These are phyloP conservation scores for Candida sanyaensis DNA, from an alignment of 1,139 yeast species.

Conservation along the genomic window DNA sequence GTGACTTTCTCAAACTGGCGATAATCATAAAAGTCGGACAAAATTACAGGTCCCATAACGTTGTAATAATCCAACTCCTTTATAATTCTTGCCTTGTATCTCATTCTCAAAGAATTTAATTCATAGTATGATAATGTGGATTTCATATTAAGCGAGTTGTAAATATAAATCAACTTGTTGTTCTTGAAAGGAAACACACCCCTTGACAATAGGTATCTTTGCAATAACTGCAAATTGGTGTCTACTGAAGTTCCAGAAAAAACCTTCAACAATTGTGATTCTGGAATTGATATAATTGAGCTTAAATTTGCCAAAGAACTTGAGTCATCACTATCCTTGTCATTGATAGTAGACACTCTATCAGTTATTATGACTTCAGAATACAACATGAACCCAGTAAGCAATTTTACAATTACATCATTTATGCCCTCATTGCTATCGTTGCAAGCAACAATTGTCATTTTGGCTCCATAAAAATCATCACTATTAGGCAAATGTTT, in stretches of 20 bases:
- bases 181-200: slow-evolving; percentile 8
- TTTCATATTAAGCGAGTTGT: slow-evolving; percentile 5
- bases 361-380: slow-evolving; percentile 7
- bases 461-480: slow-evolving; percentile 39
- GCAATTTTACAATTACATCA: slow-evolving; percentile 30
- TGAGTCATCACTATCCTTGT: slow-evolving; percentile 5
- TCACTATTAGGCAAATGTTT: slow-evolving; percentile 57
- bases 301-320: slow-evolving; percentile 9
- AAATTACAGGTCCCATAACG: slow-evolving; percentile 58
- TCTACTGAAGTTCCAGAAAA: neutral
- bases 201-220: slow-evolving; percentile 1
- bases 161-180: slow-evolving; percentile 9
- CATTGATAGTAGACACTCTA: neutral
- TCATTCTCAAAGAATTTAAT: slow-evolving; percentile 47
- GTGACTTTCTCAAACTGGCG: slow-evolving; percentile 29
- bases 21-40: slow-evolving; percentile 64
- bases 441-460: slow-evolving; percentile 37
- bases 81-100: slow-evolving; percentile 52
- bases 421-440: slow-evolving; percentile 22
- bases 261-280: slow-evolving; percentile 1
- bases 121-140: slow-evolving; percentile 24
- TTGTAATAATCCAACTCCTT: slow-evolving; percentile 51
- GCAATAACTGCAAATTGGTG: slow-evolving; percentile 1
- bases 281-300: neutral
- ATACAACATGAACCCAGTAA: slow-evolving; percentile 27